Evolutionary conservation across 2,329 filamentous ascomycete species (phyloP).

Genomic region (Pseudopyricularia javanii): DNA sequence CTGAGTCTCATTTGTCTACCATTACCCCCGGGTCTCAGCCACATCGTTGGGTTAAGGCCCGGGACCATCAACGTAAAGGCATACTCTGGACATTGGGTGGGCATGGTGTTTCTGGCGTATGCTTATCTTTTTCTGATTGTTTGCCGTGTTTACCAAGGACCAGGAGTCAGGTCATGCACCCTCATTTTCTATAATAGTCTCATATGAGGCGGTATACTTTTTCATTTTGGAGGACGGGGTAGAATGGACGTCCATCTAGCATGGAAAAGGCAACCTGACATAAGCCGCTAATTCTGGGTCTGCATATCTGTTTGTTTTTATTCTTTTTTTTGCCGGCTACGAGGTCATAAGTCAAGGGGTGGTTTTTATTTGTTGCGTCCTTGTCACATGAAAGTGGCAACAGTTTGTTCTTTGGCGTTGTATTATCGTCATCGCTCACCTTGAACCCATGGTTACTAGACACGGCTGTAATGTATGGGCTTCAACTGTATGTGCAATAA

Average conservation of each 20-base stretch:
- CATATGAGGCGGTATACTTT: neutral
- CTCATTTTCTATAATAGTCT: conserved; percentile 1
- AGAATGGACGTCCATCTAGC: neutral
- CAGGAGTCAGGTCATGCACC: neutral
- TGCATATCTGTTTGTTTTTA: neutral
- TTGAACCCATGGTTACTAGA: no score
- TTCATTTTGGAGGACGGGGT: neutral
- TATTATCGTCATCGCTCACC: no score
- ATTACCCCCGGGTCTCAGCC: conserved; percentile 6
- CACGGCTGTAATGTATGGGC: no score
- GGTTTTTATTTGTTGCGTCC: no score
- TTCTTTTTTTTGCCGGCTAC: neutral
- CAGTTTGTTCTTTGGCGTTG: no score
- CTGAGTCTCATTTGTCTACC: neutral
- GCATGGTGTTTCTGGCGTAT: conserved; percentile 32
- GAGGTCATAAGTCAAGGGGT: neutral
- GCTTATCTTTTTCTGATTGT: neutral
- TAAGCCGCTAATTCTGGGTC: neutral
- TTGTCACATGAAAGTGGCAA: no score
- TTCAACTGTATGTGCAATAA: no score
- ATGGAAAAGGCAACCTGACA: neutral
- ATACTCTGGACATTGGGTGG: conserved; percentile 24
- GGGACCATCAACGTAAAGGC: conserved; percentile 16
- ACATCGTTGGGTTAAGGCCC: conserved; percentile 9
- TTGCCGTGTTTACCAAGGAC: neutral